Evolutionary conservation across 2,329 filamentous ascomycete species (phyloP), one percentile per base, ranked within the genome.

Genomic region (Monosporascus sp.): DNA sequence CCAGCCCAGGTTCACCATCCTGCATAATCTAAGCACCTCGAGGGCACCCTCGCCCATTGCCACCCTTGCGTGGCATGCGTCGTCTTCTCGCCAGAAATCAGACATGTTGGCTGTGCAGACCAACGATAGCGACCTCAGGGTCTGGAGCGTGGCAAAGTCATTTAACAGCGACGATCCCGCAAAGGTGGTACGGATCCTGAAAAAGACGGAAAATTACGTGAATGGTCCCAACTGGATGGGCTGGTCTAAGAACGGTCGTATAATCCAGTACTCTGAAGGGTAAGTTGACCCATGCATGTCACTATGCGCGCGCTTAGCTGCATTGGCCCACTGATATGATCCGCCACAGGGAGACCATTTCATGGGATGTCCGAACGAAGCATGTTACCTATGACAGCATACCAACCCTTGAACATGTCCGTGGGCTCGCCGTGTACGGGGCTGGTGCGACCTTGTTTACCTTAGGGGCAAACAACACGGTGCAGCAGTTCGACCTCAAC

Each of bases 291-390:
- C 50, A 51, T 55, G 58, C 51, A 58, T 55, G 61, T 49, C 59
- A 51, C 55, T 72, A 76, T 67, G 72, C 75, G 76, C 75, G 76
- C 76, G 75, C 73, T 74, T 76, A 77, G 62, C 54, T 59, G 57
- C 62, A 60, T 65, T 37, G 51, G 54, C 43, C 43, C 57, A 57
- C 65, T 68, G 53, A 67, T 60, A 63, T 65, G 63, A 65, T 59
- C 51, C 55, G 56, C 48, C 58, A 63, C 67, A 91, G 92, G 52
- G 89, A 96, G 78, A 96, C 92, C 38, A 86, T 89, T 63, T 88
- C 91, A 54, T 99, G 94, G 93, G 94, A 99, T 77, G 94, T 99
- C 45, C 84, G 92, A 58, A 99, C 94, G n/a, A 97, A 97, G 69
- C 87, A 96, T 66, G 91, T 99, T 62, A 92, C 91, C 3, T 95